These are phyloP conservation scores for Pichia deserticola DNA, from an alignment of 805 yeast species.

Conservation along the genomic window DNA sequence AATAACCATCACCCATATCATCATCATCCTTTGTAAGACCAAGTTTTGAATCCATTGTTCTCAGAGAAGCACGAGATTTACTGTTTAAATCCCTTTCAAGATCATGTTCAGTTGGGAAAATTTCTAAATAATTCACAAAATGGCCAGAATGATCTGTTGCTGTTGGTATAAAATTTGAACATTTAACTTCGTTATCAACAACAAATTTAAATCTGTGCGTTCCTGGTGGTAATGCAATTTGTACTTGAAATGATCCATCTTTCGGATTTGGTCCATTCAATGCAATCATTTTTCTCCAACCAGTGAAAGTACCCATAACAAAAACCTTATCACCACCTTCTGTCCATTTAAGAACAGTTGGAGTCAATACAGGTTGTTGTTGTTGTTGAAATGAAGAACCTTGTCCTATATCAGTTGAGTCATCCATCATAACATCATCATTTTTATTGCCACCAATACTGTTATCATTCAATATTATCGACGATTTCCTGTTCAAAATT, in stretches of 20 bases:
- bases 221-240: conserved; percentile 77
- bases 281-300: conserved; percentile 98
- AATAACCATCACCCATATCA: conserved; percentile 78
- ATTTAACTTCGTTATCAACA: conserved; percentile 86
- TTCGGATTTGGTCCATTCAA: conserved; percentile 44
- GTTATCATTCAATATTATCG: conserved; percentile 65
- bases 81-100: conserved; percentile 17
- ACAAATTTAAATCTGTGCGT: conserved; percentile 92
- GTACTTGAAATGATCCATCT: conserved; percentile 53
- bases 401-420: conserved; percentile 23
- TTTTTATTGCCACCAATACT: conserved; percentile 33
- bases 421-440: conserved; percentile 24
- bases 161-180: conserved; percentile 84
- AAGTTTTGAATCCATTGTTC: conserved; percentile 52
- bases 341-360: conserved; percentile 78
- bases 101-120: conserved; percentile 31
- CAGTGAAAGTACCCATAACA: conserved; percentile 95
- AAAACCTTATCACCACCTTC: conserved; percentile 96
- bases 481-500: conserved; percentile 46
- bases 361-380: conserved; percentile 24
- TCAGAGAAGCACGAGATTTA: conserved; percentile 23
- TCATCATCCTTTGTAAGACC: conserved; percentile 62
- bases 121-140: conserved; percentile 85
- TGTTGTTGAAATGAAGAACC: conserved; percentile 1
- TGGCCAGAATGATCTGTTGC: conserved; percentile 97